Evolutionary conservation across 1,139 yeast genomes (phyloP), one percentile per base, ranked within the genome.

Genomic region (Yamadazyma dendronema): DNA sequence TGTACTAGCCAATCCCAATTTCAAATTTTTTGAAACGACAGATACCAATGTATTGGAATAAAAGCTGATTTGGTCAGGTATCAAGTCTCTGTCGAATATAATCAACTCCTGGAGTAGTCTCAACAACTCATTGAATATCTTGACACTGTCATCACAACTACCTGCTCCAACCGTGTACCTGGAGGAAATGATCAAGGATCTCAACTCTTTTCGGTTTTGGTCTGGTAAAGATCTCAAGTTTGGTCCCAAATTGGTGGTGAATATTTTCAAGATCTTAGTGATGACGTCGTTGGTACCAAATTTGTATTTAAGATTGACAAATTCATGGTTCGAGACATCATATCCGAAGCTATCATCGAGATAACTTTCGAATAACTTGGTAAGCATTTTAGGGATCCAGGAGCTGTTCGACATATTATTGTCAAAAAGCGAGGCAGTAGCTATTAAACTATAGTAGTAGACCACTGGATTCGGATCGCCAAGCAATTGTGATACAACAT

Each of bases 401-500:
- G 43, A 22, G 11, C 37, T 63, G 38, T 77, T 71, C 9, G 79
- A 77, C 33, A 77, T 55, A 38, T 81, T 84, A 30, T 61, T 63
- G 35, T 78, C 79, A 34, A 88, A 67, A 11, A 85, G 61, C 5
- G 74, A 63, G 3, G 74, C 59, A 28, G 85, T 57, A 0, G 95
- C 75, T 36, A 74, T 74, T 43, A 89, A 56, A 0, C 94, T 73
- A 70, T 87, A 84, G 40, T 77, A 73, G 53, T 86, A 89, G 11
- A 92, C 89, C 3, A 78, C 65, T 0, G 96, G 96, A 53, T 90
- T 92, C 0, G 96, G 94, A 59, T 90, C 97, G 27, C 65, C 65
- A 3, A 84, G 61, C 31, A 90, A 65, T 16, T 86, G 83, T 13
- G 72, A 59, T 8, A 82, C 56, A 4, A 87, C 79, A 28, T 80